These are phyloP conservation scores for Chaetomiaceae sp. DNA, from an alignment of 2,329 filamentous ascomycete species.

Conservation along the genomic window DNA sequence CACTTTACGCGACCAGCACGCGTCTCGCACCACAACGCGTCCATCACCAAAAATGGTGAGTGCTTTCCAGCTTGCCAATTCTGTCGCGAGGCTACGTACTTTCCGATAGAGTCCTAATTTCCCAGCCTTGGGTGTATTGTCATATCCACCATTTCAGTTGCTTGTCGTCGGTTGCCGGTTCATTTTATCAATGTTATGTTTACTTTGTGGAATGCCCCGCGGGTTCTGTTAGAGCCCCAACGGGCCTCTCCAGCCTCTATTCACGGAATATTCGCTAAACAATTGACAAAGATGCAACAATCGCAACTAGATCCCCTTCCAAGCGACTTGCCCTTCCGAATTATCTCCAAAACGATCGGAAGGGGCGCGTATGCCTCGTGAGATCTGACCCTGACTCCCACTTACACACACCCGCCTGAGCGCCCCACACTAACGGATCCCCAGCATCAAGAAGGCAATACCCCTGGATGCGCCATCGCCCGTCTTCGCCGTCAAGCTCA, in stretches of 20 bases:
- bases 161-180: not conserved
- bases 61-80: constrained; percentile 1
- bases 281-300: constrained; percentile 53
- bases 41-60: constrained; percentile 15
- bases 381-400: constrained; percentile 28
- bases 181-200: not conserved
- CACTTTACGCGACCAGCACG: constrained; percentile 19
- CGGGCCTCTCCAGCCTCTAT: not conserved
- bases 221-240: not conserved
- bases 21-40: constrained; percentile 15
- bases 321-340: constrained; percentile 79
- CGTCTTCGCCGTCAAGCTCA: constrained; percentile 96
- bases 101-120: not conserved
- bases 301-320: constrained; percentile 89
- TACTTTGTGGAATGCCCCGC: not conserved
- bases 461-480: constrained; percentile 65
- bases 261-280: constrained; percentile 17
- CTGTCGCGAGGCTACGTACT: not conserved
- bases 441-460: constrained; percentile 86
- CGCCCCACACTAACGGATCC: constrained; percentile 23
- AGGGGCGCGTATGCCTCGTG: constrained; percentile 97
- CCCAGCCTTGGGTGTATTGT: not conserved
- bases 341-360: constrained; percentile 94
- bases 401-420: constrained; percentile 12
- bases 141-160: not conserved